Evolutionary conservation across 305 asterid species (phyloP).

Genomic region (Fraxinus floribunda): DNA sequence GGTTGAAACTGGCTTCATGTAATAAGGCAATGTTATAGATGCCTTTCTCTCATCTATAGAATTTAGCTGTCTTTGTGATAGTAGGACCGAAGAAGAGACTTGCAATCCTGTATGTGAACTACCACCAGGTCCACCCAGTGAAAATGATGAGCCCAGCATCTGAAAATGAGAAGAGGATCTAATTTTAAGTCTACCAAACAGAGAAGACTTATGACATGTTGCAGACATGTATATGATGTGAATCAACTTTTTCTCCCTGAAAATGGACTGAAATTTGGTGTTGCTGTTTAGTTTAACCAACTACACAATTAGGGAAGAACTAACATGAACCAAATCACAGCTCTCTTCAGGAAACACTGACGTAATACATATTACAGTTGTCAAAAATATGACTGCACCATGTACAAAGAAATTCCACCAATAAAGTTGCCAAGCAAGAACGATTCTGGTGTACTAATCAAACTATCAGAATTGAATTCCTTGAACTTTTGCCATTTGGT

Average conservation of each 20-base stretch:
- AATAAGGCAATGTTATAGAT: slow-evolving; percentile 42
- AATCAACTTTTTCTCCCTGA: not conserved
- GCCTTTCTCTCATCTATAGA: slow-evolving; percentile 74
- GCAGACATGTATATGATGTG: not conserved
- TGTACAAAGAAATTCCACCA: not conserved
- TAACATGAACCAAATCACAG: not conserved
- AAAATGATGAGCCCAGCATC: slow-evolving; percentile 46
- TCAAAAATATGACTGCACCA: not conserved
- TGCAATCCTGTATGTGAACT: slow-evolving; percentile 51
- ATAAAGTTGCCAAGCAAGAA: not conserved
- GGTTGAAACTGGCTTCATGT: slow-evolving; percentile 58
- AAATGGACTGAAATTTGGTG: not conserved
- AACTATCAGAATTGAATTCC: not conserved
- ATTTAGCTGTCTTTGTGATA: slow-evolving; percentile 55
- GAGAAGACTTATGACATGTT: not conserved
- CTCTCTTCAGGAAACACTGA: not conserved
- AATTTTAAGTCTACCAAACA: not conserved
- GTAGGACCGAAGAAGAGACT: slow-evolving; percentile 55
- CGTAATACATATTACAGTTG: not conserved
- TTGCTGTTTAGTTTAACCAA: not conserved
- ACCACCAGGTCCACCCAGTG: slow-evolving; percentile 51
- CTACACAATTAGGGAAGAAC: not conserved
- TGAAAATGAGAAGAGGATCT: slow-evolving; percentile 26
- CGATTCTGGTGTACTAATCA: not conserved
- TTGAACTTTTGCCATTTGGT: not conserved